A percentile compares a stretch with the other conserved stretches of the same genome.
Evolutionary conservation across 2,329 filamentous ascomycete genomes (phyloP).

Genomic region (Fusarium virguliforme): DNA sequence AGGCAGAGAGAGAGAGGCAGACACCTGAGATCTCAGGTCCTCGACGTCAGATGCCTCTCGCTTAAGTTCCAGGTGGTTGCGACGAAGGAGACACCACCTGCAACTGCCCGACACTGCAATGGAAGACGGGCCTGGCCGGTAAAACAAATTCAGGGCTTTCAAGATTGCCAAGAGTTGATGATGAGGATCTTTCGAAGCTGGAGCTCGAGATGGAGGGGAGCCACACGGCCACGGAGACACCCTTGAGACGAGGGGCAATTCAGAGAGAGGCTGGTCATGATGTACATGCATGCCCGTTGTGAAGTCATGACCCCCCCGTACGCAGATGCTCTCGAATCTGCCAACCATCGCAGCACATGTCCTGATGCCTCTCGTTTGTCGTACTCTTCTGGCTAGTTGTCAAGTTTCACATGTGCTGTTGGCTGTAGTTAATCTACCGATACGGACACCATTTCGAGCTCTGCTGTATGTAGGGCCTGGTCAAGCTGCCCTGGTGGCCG

Average conservation of each 20-base stretch:
- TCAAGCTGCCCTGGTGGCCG: slow-evolving; percentile 14
- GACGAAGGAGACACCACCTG: slow-evolving; percentile 1
- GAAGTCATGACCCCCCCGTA: not conserved
- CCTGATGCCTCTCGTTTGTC: not conserved
- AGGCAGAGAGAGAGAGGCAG: not conserved
- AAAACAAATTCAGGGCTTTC: not conserved
- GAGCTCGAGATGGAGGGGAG: slow-evolving; percentile 5
- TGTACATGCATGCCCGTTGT: slow-evolving; percentile 6
- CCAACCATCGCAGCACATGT: not conserved
- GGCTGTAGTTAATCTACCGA: not conserved
- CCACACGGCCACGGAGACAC: slow-evolving; percentile 5
- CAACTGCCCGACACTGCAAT: slow-evolving; percentile 19
- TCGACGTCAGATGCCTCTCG: slow-evolving; percentile 39
- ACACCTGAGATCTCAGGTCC: slow-evolving; percentile 20
- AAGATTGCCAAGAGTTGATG: not conserved
- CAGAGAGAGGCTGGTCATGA: slow-evolving; percentile 3
- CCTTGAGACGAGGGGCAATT: slow-evolving; percentile 1
- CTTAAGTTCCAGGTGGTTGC: slow-evolving; percentile 13
- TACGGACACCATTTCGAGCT: slow-evolving; percentile 10
- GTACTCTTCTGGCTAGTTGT: slow-evolving; percentile 2
- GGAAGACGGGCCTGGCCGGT: not conserved
- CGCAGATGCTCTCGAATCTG: not conserved
- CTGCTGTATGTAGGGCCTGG: not conserved
- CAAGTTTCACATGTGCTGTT: slow-evolving; percentile 14
- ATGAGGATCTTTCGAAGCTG: not conserved